Evolutionary conservation across 768 basidiomycete genomes (phyloP), one percentile per base, ranked within the genome.

Genomic region (Lactarius pseudohatsudake): DNA sequence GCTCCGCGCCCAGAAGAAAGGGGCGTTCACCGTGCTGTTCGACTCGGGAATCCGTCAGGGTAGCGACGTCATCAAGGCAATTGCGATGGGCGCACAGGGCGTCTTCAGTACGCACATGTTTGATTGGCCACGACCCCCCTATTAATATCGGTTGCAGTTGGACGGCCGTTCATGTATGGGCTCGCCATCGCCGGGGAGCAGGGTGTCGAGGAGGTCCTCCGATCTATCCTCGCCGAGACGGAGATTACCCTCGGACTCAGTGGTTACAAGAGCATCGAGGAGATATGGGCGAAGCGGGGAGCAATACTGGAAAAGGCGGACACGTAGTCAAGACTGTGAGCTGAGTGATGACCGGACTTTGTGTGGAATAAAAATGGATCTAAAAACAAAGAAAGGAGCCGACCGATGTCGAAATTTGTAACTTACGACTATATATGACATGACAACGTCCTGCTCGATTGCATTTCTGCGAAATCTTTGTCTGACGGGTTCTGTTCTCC

Each of bases 11-110:
- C 88, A 91, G 72, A 73, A 74, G 7, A 75, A 81, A 13, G 89
- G 89, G 1, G 83, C 82, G 64, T 75, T 92, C 50, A 86, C 88
- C 0, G 76, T 94, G 41, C 77, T 95, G 3, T 92, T 90, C 71
- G 88, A 89, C 72, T 93, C 87, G 59, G 92, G 94, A 7, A 88
- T 95, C 66, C 85, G 94, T 54, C 90, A 88, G 0, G 94, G 91
- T 13, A 84, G 86, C 54, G 94, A 96, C 68, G 85, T 94, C 56
- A 81, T 93, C 76, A 91, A 92, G 75, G 94, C 94, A 0, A 76
- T 95, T 36, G 92, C 92, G 1, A 80, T 96, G 0, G 93, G 94
- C 45, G 94, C 94, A 8, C 88, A 95, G 70, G 92, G 80, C 11
- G 86, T 95, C 20, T 75, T 94, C 22, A 79, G 86, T 92, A 70